phyloP scores from a whole-genome alignment of 441 rosid species.

The Syzygium syzygioides region DNA sequence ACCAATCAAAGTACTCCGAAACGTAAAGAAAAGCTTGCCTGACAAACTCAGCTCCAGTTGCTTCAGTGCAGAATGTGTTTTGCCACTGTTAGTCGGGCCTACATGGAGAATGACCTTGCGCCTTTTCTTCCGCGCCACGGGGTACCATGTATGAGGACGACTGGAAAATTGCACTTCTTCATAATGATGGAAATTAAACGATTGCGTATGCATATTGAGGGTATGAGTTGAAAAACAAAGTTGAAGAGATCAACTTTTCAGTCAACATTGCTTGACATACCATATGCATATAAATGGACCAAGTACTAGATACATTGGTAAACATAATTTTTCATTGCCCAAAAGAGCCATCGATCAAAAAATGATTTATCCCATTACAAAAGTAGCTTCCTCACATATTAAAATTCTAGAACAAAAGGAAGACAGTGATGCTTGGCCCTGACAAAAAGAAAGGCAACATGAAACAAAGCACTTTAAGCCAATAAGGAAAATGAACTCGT shows the following conservation, averaged over 20 bases:
- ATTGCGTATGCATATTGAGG: not conserved
- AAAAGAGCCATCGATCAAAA: not conserved
- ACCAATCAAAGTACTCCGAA: not conserved
- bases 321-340: not conserved
- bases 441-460: not conserved
- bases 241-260: not conserved
- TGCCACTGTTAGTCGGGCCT: constrained; percentile 96
- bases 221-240: not conserved
- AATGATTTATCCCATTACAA: not conserved
- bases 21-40: constrained; percentile 31
- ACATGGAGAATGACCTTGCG: constrained; percentile 84
- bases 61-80: constrained; percentile 79
- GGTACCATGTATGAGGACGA: constrained; percentile 87
- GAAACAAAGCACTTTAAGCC: not conserved
- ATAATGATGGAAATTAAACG: not conserved
- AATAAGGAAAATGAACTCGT: not conserved
- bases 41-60: constrained; percentile 67
- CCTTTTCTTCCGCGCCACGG: constrained; percentile 64
- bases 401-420: not conserved
- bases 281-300: not conserved
- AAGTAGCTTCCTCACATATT: not conserved
- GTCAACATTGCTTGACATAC: not conserved
- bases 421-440: not conserved
- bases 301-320: not conserved
- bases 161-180: constrained; percentile 23